phyloP scores from a whole-genome alignment of 1,284 basidiomycete genomes.

The Ceratobasidium sp. region DNA sequence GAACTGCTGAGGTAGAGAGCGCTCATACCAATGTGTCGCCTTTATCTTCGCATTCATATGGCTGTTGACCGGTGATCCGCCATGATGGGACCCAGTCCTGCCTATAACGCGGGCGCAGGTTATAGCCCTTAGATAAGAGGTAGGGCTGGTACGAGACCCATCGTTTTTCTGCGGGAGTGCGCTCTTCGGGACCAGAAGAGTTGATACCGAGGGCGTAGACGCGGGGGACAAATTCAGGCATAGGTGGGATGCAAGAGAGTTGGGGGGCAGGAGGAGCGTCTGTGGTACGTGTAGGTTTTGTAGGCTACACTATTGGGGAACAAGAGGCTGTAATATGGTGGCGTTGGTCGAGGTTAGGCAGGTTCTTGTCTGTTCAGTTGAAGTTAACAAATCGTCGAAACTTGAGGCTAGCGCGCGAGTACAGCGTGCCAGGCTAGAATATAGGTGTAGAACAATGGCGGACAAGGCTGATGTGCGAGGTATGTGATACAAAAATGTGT shows the following conservation, averaged over 20 bases:
- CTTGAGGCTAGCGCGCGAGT: background rate
- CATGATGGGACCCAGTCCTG: conserved; percentile 37
- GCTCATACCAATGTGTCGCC: conserved; percentile 15
- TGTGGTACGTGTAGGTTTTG: background rate
- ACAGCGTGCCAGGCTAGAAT: background rate
- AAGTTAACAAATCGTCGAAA: background rate
- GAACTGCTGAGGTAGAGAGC: background rate
- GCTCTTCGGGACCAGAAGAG: conserved; percentile 24
- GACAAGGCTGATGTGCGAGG: background rate
- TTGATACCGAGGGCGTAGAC: conserved; percentile 14
- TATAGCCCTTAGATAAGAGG: conserved; percentile 34
- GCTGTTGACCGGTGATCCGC: background rate
- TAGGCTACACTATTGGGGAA: background rate
- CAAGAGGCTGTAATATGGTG: background rate
- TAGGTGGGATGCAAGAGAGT: background rate
- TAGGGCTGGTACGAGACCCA: conserved; percentile 44
- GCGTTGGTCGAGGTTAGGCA: background rate
- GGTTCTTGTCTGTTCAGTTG: background rate
- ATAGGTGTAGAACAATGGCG: conserved; percentile 9
- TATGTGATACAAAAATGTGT: conserved; percentile 10
- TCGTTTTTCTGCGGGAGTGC: conserved; percentile 21
- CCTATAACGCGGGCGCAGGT: conserved; percentile 31
- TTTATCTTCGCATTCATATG: conserved; percentile 22
- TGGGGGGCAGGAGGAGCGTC: background rate
- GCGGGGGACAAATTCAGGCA: conserved; percentile 17